Evolutionary conservation across 2,329 filamentous ascomycete species (phyloP).

Genomic region (Chaetomium sp.): DNA sequence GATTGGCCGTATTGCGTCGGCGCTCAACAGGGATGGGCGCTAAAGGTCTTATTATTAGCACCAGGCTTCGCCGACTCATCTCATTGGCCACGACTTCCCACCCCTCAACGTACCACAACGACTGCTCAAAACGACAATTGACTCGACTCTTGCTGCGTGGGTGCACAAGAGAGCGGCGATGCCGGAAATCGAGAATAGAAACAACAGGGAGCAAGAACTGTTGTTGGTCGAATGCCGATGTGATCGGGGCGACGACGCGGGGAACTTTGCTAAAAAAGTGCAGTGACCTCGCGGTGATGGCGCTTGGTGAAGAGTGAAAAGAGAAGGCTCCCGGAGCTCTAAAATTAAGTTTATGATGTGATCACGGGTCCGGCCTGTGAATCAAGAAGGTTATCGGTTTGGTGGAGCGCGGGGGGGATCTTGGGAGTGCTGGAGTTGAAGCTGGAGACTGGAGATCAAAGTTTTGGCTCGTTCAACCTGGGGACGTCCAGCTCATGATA

Average conservation of each 20-base stretch:
- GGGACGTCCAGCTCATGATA: background rate
- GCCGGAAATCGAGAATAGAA: slow-evolving; percentile 9
- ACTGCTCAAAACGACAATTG: slow-evolving; percentile 6
- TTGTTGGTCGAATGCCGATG: background rate
- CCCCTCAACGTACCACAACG: slow-evolving; percentile 17
- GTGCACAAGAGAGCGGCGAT: slow-evolving; percentile 3
- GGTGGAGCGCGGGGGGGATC: background rate
- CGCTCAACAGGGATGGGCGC: slow-evolving; percentile 23
- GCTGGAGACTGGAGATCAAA: background rate
- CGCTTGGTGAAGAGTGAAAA: background rate
- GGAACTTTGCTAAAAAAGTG: no score
- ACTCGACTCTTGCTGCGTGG: background rate
- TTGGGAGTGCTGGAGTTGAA: background rate
- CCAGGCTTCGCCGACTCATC: background rate
- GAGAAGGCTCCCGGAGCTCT: background rate
- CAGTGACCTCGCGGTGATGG: no score
- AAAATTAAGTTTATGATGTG: background rate
- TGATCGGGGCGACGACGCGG: background rate
- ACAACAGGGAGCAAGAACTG: background rate
- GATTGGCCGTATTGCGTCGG: slow-evolving; percentile 20
- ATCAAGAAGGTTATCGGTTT: background rate
- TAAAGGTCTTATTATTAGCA: slow-evolving; percentile 28
- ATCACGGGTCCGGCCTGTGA: slow-evolving; percentile 14
- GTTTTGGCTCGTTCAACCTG: background rate
- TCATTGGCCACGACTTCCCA: slow-evolving; percentile 24